phyloP scores from a whole-genome alignment of 768 basidiomycete genomes.

The Sistotremastrum niveocremeum region DNA sequence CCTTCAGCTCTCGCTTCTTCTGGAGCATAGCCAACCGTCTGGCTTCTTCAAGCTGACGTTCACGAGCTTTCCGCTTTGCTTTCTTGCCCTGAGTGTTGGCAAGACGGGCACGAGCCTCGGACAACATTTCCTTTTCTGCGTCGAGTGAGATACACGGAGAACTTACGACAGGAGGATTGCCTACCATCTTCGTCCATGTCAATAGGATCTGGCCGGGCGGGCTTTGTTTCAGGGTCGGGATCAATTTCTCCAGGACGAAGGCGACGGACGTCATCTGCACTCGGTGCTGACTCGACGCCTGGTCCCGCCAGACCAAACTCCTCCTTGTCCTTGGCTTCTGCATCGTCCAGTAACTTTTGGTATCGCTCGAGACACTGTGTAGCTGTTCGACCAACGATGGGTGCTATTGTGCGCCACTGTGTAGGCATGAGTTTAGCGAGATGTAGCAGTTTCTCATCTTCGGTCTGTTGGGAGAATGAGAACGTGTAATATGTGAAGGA shows the following conservation, averaged over 20 bases:
- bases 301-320: constrained; percentile 86
- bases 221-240: constrained; percentile 97
- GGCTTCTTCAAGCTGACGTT: constrained; percentile 94
- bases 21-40: constrained; percentile 87
- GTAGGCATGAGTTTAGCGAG: constrained; percentile 99
- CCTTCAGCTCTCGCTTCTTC: constrained; percentile 95
- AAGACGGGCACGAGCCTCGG: constrained; percentile 92
- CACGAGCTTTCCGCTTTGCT: constrained; percentile 95
- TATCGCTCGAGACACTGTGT: constrained; percentile 97
- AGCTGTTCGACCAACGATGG: constrained; percentile 94
- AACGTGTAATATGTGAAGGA: background rate
- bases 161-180: constrained; percentile 10
- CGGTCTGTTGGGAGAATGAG: constrained; percentile 40
- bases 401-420: constrained; percentile 98
- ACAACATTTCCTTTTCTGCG: constrained; percentile 97
- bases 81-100: constrained; percentile 99
- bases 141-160: constrained; percentile 4
- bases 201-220: constrained; percentile 95
- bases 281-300: constrained; percentile 64
- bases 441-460: constrained; percentile 96
- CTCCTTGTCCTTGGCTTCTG: constrained; percentile 91
- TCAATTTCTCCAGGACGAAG: constrained; percentile 95
- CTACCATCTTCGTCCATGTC: constrained; percentile 99
- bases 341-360: constrained; percentile 94
- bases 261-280: constrained; percentile 83